A percentile compares a stretch with the other conserved stretches of the same genome.
Evolutionary conservation across 768 basidiomycete species (phyloP).

Genomic region (Rhodosporidiobolus sp.): DNA sequence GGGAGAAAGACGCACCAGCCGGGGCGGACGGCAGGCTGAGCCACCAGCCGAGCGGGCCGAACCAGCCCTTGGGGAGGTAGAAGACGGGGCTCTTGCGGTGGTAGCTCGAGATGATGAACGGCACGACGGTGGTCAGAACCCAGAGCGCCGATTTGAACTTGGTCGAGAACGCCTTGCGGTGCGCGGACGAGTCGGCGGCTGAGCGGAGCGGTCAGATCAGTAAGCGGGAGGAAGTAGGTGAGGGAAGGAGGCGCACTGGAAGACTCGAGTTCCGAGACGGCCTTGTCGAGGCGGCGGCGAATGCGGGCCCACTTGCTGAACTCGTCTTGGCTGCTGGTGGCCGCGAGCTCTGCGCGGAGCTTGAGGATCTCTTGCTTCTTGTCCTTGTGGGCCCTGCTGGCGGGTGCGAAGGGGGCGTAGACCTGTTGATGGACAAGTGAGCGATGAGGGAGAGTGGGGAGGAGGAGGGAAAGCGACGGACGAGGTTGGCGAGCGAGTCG

Average conservation of each 20-base stretch:
- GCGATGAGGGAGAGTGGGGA: not conserved
- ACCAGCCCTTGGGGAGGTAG: conserved; percentile 85
- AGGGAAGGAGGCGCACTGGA: conserved; percentile 59
- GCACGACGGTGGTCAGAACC: conserved; percentile 79
- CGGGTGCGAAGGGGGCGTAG: conserved; percentile 56
- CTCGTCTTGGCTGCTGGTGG: conserved; percentile 92
- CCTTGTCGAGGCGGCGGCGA: conserved; percentile 84
- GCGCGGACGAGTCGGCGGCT: conserved; percentile 67
- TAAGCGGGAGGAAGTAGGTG: not conserved
- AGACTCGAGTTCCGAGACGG: conserved; percentile 81
- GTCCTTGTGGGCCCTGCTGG: conserved; percentile 60
- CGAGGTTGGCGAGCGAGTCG: conserved; percentile 25
- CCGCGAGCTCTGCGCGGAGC: conserved; percentile 77
- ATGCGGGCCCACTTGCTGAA: conserved; percentile 99
- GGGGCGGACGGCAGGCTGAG: conserved; percentile 88
- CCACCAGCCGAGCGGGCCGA: conserved; percentile 83
- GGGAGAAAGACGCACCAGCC: conserved; percentile 56
- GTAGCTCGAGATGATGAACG: conserved; percentile 84
- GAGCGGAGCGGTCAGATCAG: conserved; percentile 9
- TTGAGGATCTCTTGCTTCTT: conserved; percentile 76
- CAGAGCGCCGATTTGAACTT: conserved; percentile 73
- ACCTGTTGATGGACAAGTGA: not conserved
- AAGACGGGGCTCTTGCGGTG: conserved; percentile 87
- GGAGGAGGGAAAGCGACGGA: conserved; percentile 2
- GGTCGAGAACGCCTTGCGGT: conserved; percentile 63